Evolutionary conservation across 2,329 filamentous ascomycete genomes (phyloP), one percentile per base, ranked within the genome.

Genomic region (Colletotrichum gloeosporioides): DNA sequence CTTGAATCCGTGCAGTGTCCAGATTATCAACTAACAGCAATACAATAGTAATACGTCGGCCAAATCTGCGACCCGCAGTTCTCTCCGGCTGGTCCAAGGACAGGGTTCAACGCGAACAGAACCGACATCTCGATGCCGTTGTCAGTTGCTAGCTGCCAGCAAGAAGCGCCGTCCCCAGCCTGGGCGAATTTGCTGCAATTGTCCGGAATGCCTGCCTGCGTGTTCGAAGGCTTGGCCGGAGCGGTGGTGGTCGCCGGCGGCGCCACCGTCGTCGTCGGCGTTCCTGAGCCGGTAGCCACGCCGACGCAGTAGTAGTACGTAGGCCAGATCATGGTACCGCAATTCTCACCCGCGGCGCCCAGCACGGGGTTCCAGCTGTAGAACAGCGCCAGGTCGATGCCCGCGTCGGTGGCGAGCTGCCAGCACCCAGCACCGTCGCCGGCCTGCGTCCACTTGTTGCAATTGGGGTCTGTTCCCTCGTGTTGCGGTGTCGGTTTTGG

Each of bases 251-350:
- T 64, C 29, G 69, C 31, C 22, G 69, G 44, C 8, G 69, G 69
- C 7, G 69, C 22, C 39, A 7, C 4, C 59, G 68, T 36, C 5
- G 29, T 71, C 9, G 59, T 64, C 18, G 59, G 22, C 15, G 55
- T n/a, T 32, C 44, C 64, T 8, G 57, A 39, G 12, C 18, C 68
- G 25, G 67, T 8, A 31, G 68, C 49, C 2, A 65, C 39, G n/a
- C 39, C 76, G 15, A 82, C 70, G 65, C 80, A 82, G 74, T 82
- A 82, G n/a, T 76, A 79, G 29, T 82, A 78, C 13, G 68, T 66
- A 3, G 76, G 64, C 80, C 77, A 81, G 57, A 81, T 75, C n/a
- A 69, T 62, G 16, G 74, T 79, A 36, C 66, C 69, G 62, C 82
- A 82, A 65, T 82, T 80, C n/a, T 75, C 76, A 13, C 82, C 80